These are phyloP conservation scores for Phytophthora colocasiae DNA, from an alignment of 352 stramenopile genomes.

Conservation along the genomic window DNA sequence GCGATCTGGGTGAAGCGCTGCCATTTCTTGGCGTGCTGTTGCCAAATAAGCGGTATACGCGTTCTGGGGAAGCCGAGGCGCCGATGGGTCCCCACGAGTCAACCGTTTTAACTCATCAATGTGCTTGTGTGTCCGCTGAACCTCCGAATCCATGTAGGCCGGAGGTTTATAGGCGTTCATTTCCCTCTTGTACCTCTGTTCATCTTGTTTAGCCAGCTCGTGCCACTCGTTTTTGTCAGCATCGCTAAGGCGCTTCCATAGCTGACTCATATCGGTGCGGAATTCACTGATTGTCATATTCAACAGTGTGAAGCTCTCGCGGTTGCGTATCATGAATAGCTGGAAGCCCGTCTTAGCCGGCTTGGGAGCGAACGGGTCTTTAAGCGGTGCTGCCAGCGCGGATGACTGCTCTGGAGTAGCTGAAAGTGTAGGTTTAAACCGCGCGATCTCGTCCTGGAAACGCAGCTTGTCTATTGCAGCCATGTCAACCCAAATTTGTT, in stretches of 20 bases:
- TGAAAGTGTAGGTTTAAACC: constrained; percentile 33
- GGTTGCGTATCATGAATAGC: constrained; percentile 66
- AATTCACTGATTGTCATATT: constrained; percentile 68
- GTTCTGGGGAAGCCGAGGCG: constrained; percentile 47
- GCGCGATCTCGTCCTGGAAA: constrained; percentile 59
- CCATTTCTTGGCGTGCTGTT: constrained; percentile 46
- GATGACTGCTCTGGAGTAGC: constrained; percentile 6
- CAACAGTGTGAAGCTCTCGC: constrained; percentile 57
- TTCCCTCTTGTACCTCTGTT: constrained; percentile 52
- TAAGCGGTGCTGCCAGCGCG: constrained; percentile 17
- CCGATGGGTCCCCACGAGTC: constrained; percentile 38
- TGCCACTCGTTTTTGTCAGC: constrained; percentile 58
- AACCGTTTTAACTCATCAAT: constrained; percentile 50
- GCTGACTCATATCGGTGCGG: constrained; percentile 55
- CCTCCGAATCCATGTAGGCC: constrained; percentile 37
- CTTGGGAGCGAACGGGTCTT: constrained; percentile 53
- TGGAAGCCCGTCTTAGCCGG: constrained; percentile 64
- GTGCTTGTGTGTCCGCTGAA: constrained; percentile 30
- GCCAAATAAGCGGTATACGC: constrained; percentile 54
- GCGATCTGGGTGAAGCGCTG: constrained; percentile 28
- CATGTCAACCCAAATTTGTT: constrained; percentile 58
- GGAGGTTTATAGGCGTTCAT: constrained; percentile 58
- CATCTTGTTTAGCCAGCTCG: constrained; percentile 55
- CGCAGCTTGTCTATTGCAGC: constrained; percentile 54
- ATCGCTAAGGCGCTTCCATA: constrained; percentile 56